Base-by-base conservation (phyloP, 31 red algal species). In the Bonnemaisonia californica region DNA sequence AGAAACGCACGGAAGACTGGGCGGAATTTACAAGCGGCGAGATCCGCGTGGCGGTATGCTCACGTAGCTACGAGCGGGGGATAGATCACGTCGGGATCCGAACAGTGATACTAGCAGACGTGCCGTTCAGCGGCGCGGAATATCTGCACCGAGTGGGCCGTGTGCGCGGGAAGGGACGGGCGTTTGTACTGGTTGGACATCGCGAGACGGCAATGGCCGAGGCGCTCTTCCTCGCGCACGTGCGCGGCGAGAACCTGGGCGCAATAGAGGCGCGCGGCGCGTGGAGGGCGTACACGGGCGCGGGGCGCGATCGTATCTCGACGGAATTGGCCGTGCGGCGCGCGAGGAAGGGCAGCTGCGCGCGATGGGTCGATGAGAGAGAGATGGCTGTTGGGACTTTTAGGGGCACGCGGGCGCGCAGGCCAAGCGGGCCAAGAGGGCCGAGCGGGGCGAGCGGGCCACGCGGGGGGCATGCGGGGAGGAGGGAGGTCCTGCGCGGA, bases 121-220 rank as follows among this genome's bases (percentile, higher is more conserved):
- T 95, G 29, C 92, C 92, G 36, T 59, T 74, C 51, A 89, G 76
- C 2, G 78, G 81, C 19, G 39, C 61, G 1, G 88, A 90, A 77
- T 95, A 95, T 71, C 45, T 95, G 67, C 92, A 95, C 72, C 86
- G 92, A 24, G 74, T 95, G 2, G 92, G 92, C 33, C 64, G 92
- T 19, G 72, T 95, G 19, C 87, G 92, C 35, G 79, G 71, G 19
- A 54, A 42, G 11, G 88, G 88, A 1, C 35, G 71, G 40, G 88
- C 65, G 19, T 70, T 63, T 18, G 80, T 91, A 1, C 54, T 91
- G 30, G 80, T 91, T 0, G 60, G 79, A 24, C 41, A 41, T 4
- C 51, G 72, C 16, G 79, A 83, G 47, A 27, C 24, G 28, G 80
- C 80, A 7, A 72, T 83, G 42, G 88, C 79, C 12, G 71, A 84